These are phyloP conservation scores for Globisporangium parvum DNA, from an alignment of 352 stramenopile species.

Conservation along the genomic window DNA sequence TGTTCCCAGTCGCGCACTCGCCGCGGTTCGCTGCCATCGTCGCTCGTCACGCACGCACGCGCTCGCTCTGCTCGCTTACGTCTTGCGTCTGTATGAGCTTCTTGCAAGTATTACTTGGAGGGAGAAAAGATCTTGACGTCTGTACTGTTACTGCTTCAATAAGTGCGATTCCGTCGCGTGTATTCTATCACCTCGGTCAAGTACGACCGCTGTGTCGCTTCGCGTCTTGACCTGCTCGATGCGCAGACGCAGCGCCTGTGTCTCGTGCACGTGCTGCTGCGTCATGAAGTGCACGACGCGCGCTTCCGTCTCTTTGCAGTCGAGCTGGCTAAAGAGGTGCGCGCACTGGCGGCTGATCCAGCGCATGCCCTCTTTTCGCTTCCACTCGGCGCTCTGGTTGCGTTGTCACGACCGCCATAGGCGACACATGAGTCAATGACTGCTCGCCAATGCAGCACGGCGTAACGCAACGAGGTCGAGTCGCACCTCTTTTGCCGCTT, in stretches of 20 bases:
- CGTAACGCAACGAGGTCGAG: too few relatives aligned
- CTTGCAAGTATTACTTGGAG: too few relatives aligned
- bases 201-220: too few relatives aligned
- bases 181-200: too few relatives aligned
- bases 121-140: neutral
- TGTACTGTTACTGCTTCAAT: too few relatives aligned
- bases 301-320: constrained; percentile 46
- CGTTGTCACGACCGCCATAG: too few relatives aligned
- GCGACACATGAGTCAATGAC: too few relatives aligned
- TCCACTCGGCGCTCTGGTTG: constrained; percentile 24
- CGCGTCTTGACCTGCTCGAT: constrained; percentile 8
- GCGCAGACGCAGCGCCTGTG: constrained; percentile 6
- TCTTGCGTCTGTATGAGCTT: neutral
- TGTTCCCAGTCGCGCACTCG: constrained; percentile 96
- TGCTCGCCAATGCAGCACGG: neutral
- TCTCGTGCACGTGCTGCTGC: constrained; percentile 21
- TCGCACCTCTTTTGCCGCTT: constrained; percentile 23
- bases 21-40: constrained; percentile 30
- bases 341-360: constrained; percentile 55
- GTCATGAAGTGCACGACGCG: constrained; percentile 28
- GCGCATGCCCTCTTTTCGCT: constrained; percentile 39
- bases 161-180: too few relatives aligned
- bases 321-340: constrained; percentile 54
- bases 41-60: neutral
- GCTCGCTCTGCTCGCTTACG: neutral